A percentile compares a stretch with the other conserved stretches of the same genome.
Evolutionary conservation across 2,329 filamentous ascomycete species (phyloP).

Genomic region (Beauveria brongniartii): DNA sequence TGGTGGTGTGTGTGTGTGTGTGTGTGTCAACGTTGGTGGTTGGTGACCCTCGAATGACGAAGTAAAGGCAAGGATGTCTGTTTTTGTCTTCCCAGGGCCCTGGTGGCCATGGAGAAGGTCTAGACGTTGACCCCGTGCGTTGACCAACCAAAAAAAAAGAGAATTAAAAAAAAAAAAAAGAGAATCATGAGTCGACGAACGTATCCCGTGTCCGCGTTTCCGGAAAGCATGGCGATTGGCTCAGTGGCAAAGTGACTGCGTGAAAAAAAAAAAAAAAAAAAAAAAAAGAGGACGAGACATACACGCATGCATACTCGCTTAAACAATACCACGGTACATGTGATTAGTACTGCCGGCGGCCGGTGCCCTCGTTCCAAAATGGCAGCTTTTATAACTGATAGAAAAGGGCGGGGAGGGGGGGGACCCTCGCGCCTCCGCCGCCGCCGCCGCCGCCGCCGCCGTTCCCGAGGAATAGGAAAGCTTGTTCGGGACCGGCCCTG

Average conservation of each 20-base stretch:
- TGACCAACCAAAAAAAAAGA: not conserved
- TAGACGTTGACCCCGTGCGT: not conserved
- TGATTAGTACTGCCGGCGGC: not conserved
- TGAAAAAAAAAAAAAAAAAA: too few relatives aligned
- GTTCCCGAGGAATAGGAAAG: too few relatives aligned
- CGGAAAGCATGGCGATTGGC: constrained; percentile 2
- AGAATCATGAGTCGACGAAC: not conserved
- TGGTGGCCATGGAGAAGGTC: too few relatives aligned
- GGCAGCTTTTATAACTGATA: not conserved
- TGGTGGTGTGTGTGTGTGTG: not conserved
- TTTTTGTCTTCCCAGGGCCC: not conserved
- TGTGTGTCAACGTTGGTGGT: not conserved
- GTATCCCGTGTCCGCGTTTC: not conserved
- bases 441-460: too few relatives aligned
- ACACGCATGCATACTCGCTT: not conserved
- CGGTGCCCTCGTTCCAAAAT: not conserved
- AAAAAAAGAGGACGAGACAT: not conserved
- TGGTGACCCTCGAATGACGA: not conserved
- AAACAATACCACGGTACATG: not conserved
- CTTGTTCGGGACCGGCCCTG: too few relatives aligned
- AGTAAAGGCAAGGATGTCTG: not conserved
- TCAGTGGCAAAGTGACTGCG: not conserved
- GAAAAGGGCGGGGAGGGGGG: not conserved
- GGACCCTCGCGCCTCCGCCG: too few relatives aligned
- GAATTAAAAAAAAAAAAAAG: too few relatives aligned